These are phyloP conservation scores for Alectoria sarmentosa DNA, from an alignment of 495 filamentous ascomycete species.

Conservation along the genomic window DNA sequence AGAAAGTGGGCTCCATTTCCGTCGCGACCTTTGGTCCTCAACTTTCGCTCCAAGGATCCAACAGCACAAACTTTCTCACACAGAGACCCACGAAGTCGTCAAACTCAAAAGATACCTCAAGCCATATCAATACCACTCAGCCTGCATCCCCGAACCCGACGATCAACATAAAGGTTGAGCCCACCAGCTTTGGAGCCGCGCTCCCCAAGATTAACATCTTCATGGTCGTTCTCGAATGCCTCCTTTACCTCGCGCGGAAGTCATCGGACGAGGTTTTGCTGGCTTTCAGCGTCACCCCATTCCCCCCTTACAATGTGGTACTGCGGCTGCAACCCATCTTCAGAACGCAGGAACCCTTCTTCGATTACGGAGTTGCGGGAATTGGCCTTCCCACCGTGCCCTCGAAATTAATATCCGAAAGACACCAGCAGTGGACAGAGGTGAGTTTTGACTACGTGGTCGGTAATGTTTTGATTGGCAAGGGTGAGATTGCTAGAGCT, in stretches of 20 bases:
- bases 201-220: not conserved
- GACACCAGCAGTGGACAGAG: not conserved
- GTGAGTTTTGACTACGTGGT: not conserved
- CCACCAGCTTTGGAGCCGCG: not conserved
- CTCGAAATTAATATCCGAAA: not conserved
- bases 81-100: not conserved
- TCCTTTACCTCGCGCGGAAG: not conserved
- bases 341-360: not conserved
- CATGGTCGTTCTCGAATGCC: not conserved
- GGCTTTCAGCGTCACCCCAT: not conserved
- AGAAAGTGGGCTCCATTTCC: not conserved
- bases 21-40: not conserved
- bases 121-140: not conserved
- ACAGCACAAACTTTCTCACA: not conserved
- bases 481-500: no score
- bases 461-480: not conserved
- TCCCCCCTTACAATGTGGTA: not conserved
- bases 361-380: not conserved
- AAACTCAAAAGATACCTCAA: not conserved
- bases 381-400: not conserved
- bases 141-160: not conserved
- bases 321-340: not conserved
- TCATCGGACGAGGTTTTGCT: not conserved
- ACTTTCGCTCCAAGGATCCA: not conserved
- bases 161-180: not conserved